Base-by-base conservation (phyloP, 2,329 filamentous ascomycete genomes). In the Ophiostoma quercus region DNA sequence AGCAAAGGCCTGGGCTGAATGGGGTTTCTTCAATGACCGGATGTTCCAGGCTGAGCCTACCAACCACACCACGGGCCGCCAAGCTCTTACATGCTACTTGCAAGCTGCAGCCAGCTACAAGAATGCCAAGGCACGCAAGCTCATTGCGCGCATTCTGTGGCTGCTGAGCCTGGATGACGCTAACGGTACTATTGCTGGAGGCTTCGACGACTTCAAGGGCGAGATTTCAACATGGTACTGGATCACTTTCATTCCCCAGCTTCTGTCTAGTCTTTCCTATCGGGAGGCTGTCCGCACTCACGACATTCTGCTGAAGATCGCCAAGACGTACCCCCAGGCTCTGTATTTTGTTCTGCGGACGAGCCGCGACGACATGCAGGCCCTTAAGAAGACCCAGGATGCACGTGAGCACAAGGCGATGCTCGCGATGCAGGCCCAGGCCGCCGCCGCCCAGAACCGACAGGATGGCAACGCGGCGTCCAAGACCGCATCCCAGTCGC, bases 191-290 rank as follows among this genome's bases (percentile, higher is more conserved):
- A 89, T 99, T 71, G 90, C 92, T 0, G 84, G 88, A 75, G 92
- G 94, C 14, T 99, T 97, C 74, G 92, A 97, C 74, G 92, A 94
- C 74, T 99, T 95, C 82, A 97, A 98, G 82, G 95, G 95, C 68
- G 96, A 99, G 75, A 96, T 93, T 1, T 93, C 94, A 0, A 92
- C 96, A 14, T 99, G 95, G 95, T 99, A 98, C 81, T 99, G 95
- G 95, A 97, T 98, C 74, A 98, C 94, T 0, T 99, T 96, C 78
- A 98, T 99, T 73, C 95, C 95, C 22, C 95, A 99, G 79, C 85
- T 99, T 60, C 87, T 99, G 41, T 94, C 92, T 62, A 95, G 94
- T 68, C 84, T 99, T 67, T 92, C 92, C 1, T 90, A 97, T 76
- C 94, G 94, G 75, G 96, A 99, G 79, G 94, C 93, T 14, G 88